Evolutionary conservation across 768 basidiomycete species (phyloP).

Genomic region (Hypholoma sublateritium): DNA sequence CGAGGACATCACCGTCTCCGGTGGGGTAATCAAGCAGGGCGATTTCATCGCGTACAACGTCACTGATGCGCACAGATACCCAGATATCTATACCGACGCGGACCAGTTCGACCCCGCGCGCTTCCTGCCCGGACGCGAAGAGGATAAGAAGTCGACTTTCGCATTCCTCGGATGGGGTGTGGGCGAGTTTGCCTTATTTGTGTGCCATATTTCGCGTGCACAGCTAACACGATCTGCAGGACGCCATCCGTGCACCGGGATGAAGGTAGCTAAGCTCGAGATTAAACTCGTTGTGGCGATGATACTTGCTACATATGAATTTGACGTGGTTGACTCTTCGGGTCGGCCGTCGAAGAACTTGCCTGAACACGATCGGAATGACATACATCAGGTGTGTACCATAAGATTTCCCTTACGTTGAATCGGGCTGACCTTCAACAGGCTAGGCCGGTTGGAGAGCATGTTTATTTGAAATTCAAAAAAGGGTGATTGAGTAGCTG

Average conservation of each 20-base stretch:
- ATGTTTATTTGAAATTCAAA: not conserved
- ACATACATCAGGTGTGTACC: conserved; percentile 29
- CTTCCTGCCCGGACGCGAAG: conserved; percentile 29
- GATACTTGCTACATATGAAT: conserved; percentile 33
- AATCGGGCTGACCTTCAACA: not conserved
- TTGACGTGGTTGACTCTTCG: conserved; percentile 29
- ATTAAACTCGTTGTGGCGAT: conserved; percentile 35
- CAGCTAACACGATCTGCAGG: conserved; percentile 18
- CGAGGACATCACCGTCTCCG: conserved; percentile 27
- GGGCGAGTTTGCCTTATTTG: conserved; percentile 21
- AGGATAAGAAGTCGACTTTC: conserved; percentile 32
- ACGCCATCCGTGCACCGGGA: conserved; percentile 39
- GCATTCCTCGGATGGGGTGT: conserved; percentile 41
- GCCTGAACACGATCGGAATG: conserved; percentile 32
- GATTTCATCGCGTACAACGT: conserved; percentile 36
- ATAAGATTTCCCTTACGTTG: not conserved
- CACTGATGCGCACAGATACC: conserved; percentile 35
- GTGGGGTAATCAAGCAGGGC: conserved; percentile 27
- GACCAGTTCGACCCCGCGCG: conserved; percentile 35
- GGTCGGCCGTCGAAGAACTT: conserved; percentile 22
- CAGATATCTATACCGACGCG: conserved; percentile 35
- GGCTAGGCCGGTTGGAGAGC: conserved; percentile 3
- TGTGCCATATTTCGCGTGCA: too few species aligned
- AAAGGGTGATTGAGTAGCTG: conserved; percentile 1
- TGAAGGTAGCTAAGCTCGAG: conserved; percentile 40